Percentiles rank a stretch among this genome's conserved stretches.
These are phyloP conservation scores for Citrus cavaleriei DNA, from an alignment of 345 rosid genomes.

Conservation along the genomic window DNA sequence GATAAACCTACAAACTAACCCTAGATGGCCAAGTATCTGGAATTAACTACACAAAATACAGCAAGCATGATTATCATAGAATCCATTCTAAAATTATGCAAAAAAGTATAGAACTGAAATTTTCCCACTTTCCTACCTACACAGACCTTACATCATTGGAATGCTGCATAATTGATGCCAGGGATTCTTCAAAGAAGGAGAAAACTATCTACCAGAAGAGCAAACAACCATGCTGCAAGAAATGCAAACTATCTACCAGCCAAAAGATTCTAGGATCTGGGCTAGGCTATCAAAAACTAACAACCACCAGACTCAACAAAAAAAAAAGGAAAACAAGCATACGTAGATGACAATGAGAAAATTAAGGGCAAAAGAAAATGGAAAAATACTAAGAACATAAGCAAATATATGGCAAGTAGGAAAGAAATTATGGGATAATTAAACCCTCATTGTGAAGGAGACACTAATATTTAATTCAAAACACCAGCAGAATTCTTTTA, in stretches of 20 bases:
- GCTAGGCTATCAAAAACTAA: not conserved
- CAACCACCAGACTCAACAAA: not conserved
- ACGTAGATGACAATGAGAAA: too few species aligned
- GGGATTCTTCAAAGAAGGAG: too few species aligned
- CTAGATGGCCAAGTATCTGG: not conserved
- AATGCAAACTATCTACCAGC: not conserved
- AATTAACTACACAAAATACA: not conserved
- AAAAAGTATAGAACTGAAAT: not conserved
- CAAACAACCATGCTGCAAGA: not conserved
- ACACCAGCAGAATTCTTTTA: not conserved
- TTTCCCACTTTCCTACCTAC: too few species aligned
- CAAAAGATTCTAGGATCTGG: not conserved
- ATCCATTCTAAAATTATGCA: not conserved
- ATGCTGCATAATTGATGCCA: too few species aligned
- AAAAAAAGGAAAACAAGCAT: too few species aligned
- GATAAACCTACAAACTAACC: not conserved
- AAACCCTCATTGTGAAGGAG: not conserved
- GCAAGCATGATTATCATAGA: not conserved
- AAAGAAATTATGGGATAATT: not conserved
- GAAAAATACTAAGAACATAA: not conserved
- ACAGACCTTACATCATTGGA: too few species aligned
- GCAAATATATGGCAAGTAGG: not conserved
- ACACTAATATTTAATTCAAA: not conserved
- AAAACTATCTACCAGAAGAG: too few species aligned
- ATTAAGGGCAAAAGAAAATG: not conserved